Base-by-base conservation (phyloP, 2,329 filamentous ascomycete genomes). In the Fusarium torreyae region DNA sequence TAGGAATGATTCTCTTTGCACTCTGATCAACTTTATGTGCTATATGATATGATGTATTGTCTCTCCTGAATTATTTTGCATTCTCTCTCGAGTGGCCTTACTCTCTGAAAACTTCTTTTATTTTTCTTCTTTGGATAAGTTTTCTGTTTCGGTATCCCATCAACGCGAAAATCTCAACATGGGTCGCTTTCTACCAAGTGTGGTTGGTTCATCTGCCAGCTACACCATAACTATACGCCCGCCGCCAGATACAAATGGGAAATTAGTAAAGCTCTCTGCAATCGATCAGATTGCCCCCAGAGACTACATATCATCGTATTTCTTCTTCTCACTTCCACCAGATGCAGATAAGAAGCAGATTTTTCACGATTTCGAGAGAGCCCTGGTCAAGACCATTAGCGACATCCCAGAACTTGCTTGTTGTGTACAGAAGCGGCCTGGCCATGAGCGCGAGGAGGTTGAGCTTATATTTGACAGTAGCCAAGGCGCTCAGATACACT, bases 321-420 rank as follows among this genome's bases (percentile, higher is more conserved):
- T 63, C 1, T 63, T 59, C 20, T 63, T 63, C 6, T 28, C 14
- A 6, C 13, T 45, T 1, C 9, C 46, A 26, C 17, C 36, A 2
- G 18, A 33, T 36, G 40, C 55, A 14, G 54, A 63, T 3, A 63
- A 18, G 11, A 18, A 10, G 11, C 33, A 33, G 6, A 20, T 59
- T 3, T 63, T 59, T 9, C 20, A 39, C 31, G 22, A 52, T 1
- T 28, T 53, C 2, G 17, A 43, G 13, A 31, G 24, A 6, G 55
- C 59, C 13, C 15, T 63, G 0, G 20, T 53, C 15, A 53, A 26
- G 10, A 63, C 46, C 6, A 49, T 63, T 7, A n/a, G 9, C 4
- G 59, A 59, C 5, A 63, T 63, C n/a, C 59, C 59, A 20, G 59
- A 63, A 39, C 59, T 63, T n/a, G 55, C 59, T 7, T 59, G 59